These are phyloP conservation scores for Panicum miliaceum DNA, from an alignment of 176 grass and related monocot species.

Conservation along the genomic window DNA sequence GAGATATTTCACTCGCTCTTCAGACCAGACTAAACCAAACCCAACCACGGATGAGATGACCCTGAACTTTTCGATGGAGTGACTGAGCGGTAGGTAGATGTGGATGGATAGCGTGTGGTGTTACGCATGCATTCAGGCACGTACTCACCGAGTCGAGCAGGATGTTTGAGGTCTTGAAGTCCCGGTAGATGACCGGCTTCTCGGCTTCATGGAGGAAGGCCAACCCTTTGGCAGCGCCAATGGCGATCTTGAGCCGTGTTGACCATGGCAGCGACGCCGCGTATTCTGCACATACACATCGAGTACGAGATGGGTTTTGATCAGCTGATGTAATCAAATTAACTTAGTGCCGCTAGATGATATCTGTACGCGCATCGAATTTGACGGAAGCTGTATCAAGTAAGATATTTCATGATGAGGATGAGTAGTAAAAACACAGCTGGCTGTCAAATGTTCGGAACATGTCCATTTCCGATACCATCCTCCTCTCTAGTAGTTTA, in stretches of 20 bases:
- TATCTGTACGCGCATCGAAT: background rate
- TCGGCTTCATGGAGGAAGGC: slow-evolving; percentile 90
- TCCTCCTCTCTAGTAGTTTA: background rate
- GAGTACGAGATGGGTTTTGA: background rate
- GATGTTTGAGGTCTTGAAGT: slow-evolving; percentile 99
- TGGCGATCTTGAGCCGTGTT: slow-evolving; percentile 88
- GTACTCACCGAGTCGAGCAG: slow-evolving; percentile 74
- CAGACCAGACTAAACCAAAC: slow-evolving; percentile 12
- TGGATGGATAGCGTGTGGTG: background rate
- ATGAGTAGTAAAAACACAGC: background rate
- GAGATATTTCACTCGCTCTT: background rate
- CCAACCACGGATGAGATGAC: background rate
- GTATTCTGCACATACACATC: slow-evolving; percentile 45
- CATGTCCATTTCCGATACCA: background rate
- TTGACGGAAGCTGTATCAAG: background rate
- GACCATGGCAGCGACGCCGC: slow-evolving; percentile 80
- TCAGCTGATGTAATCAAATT: slow-evolving; percentile 32
- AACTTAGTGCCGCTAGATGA: background rate
- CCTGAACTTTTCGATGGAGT: background rate
- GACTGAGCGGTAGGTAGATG: background rate
- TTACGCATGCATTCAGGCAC: background rate
- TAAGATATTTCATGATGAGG: background rate
- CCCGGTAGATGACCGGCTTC: slow-evolving; percentile 90
- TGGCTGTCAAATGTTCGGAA: slow-evolving; percentile 21
- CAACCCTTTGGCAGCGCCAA: slow-evolving; percentile 83